These are phyloP conservation scores for Citrus australasica DNA, from an alignment of 345 rosid species.

Conservation along the genomic window DNA sequence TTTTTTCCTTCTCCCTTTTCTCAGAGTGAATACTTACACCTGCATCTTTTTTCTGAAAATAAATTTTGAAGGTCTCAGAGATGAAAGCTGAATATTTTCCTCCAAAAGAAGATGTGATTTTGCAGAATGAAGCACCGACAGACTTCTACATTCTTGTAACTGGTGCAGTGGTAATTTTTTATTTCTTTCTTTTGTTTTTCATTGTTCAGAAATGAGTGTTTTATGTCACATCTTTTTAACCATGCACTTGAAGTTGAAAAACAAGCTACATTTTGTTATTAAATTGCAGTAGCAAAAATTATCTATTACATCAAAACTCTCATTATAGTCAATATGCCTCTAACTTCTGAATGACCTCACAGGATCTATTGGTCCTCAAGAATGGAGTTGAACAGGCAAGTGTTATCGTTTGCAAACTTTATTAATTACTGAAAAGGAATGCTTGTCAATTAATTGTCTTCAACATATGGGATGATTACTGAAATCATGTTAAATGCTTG, in stretches of 20 bases:
- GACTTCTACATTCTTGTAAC: constrained; percentile 72
- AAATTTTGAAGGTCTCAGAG: constrained; percentile 58
- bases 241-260: neutral
- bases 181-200: neutral
- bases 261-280: neutral
- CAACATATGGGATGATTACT: neutral
- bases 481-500: constrained; percentile 9
- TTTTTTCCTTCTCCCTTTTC: neutral
- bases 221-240: neutral
- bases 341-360: constrained; percentile 16
- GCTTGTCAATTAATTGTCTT: neutral
- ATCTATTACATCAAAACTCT: neutral
- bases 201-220: neutral
- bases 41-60: neutral
- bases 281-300: neutral
- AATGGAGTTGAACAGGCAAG: constrained; percentile 54
- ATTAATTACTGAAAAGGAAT: neutral
- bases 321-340: neutral
- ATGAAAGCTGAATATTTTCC: constrained; percentile 88
- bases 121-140: constrained; percentile 83
- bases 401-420: neutral
- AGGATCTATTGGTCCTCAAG: constrained; percentile 53
- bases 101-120: constrained; percentile 81
- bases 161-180: constrained; percentile 60
- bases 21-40: neutral